Conservation (phyloP, 306 rosid species). For the Canavalia gladiata region DNA sequence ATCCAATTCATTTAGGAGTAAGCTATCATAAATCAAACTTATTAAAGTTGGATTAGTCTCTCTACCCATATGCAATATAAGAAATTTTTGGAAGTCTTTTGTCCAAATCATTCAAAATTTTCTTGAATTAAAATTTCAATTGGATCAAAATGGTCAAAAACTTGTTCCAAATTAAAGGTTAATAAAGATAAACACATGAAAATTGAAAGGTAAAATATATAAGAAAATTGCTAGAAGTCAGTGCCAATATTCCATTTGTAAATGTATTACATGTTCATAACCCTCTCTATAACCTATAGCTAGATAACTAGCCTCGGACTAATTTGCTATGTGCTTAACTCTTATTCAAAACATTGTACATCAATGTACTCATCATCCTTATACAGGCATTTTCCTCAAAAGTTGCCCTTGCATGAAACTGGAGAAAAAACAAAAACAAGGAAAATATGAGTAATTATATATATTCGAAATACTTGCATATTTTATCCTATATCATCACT, state of each 20-base stretch:
- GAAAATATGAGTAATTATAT: not conserved
- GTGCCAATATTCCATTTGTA: not conserved
- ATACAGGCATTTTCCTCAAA: slow-evolving; percentile 71
- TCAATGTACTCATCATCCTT: not conserved
- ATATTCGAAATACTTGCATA: not conserved
- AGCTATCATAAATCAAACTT: too few species aligned
- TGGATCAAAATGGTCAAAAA: not conserved
- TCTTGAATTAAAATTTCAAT: not conserved
- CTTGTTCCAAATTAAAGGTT: not conserved
- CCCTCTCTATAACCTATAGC: not conserved
- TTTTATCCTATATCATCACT: not conserved
- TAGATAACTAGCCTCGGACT: not conserved
- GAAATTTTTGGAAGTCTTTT: too few species aligned
- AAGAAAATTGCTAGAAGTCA: not conserved
- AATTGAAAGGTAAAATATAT: not conserved
- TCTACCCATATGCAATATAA: too few species aligned
- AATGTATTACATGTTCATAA: slow-evolving; percentile 8
- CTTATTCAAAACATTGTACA: slow-evolving; percentile 1
- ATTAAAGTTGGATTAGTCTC: too few species aligned
- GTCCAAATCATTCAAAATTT: not conserved
- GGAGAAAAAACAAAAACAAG: slow-evolving; percentile 40
- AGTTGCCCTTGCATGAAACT: slow-evolving; percentile 75
- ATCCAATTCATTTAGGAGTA: too few species aligned
- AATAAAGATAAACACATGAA: not conserved
- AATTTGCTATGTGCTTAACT: not conserved